phyloP scores from a whole-genome alignment of 1,284 basidiomycete species.

The Leccinum huronense region DNA sequence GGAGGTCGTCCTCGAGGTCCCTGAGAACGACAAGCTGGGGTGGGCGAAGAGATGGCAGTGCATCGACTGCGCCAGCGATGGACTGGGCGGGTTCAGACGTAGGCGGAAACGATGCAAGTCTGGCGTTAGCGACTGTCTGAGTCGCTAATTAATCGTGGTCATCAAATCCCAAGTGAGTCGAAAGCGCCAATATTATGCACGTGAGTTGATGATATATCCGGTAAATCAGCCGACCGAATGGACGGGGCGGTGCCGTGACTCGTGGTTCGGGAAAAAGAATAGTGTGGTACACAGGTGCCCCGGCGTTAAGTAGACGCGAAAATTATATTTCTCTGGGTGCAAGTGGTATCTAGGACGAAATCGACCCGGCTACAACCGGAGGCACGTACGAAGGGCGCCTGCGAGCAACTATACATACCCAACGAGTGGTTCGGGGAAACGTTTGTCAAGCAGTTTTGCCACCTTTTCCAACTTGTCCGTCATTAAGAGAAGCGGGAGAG shows the following conservation, averaged over 20 bases:
- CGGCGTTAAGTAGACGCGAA: no score
- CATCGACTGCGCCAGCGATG: no score
- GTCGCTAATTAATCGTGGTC: background rate
- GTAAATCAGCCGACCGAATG: constrained; percentile 32
- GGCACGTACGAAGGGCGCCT: background rate
- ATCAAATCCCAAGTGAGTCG: constrained; percentile 15
- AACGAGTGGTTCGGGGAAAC: constrained; percentile 80
- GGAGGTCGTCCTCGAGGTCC: no score
- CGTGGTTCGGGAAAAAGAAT: constrained; percentile 25
- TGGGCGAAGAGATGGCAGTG: no score
- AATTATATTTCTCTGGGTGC: no score
- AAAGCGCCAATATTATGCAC: constrained; percentile 8
- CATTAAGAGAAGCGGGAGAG: constrained; percentile 77
- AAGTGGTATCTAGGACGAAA: no score
- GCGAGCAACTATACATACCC: constrained; percentile 49
- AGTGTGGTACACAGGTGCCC: background rate
- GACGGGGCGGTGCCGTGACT: constrained; percentile 27
- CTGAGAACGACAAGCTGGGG: no score
- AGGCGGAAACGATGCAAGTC: no score
- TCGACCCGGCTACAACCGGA: constrained; percentile 64
- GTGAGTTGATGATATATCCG: constrained; percentile 32
- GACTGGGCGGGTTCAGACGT: no score
- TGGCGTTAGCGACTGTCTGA: no score
- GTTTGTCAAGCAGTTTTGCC: constrained; percentile 79
- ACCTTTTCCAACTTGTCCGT: constrained; percentile 88